Conservation (phyloP, 208 protist genomes). For the Leishmania arabica region DNA sequence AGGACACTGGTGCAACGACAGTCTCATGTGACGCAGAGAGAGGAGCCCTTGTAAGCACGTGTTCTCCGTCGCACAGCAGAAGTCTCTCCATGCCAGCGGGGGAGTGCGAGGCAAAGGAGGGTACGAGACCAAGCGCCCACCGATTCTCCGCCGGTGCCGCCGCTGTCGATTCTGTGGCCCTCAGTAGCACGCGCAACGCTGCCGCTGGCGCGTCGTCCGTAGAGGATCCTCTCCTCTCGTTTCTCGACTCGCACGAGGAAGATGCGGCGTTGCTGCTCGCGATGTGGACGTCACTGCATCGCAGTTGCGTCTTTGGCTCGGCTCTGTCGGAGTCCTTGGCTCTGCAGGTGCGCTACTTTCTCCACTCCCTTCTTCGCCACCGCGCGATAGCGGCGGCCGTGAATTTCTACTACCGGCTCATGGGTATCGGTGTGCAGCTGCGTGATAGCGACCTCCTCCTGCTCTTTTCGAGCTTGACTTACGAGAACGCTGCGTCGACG, state of each 20-base stretch:
- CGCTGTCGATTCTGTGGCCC: background rate
- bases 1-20: background rate
- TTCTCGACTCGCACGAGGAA: constrained; percentile 71
- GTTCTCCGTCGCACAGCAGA: background rate
- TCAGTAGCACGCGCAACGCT: background rate
- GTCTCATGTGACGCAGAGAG: background rate
- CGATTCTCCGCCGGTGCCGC: background rate
- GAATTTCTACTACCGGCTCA: constrained; percentile 69
- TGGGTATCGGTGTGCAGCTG: constrained; percentile 71
- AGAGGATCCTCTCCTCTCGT: constrained; percentile 57
- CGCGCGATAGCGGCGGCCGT: constrained; percentile 65
- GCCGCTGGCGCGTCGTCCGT: background rate
- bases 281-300: constrained; percentile 81
- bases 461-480: constrained; percentile 74
- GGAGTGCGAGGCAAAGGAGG: background rate
- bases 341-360: constrained; percentile 65
- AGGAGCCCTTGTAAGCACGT: background rate
- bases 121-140: background rate
- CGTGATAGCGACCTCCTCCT: constrained; percentile 67
- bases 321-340: constrained; percentile 69
- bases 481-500: constrained; percentile 53
- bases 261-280: constrained; percentile 74
- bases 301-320: constrained; percentile 76
- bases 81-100: background rate
- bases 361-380: constrained; percentile 71